These are phyloP conservation scores for barley (Hordeum vulgare) DNA, from an alignment of 176 grass and related monocot species.

Conservation along the genomic window MorexV3_pseudomolecules_assembly NC_058524.1:625083744-625084243, in stretches of 20 bases:
- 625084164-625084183: constrained; percentile 77
- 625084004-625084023: constrained; percentile 78
- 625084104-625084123: neutral
- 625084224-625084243: constrained; percentile 82
- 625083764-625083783: neutral
- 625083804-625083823: too few species aligned
- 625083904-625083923: neutral
- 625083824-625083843: neutral
- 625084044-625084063: constrained; percentile 94
- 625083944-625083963: neutral
- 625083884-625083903: constrained; percentile 39
- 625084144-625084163: neutral
- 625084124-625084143: neutral
- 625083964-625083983: neutral
- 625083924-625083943: neutral
- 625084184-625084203: constrained; percentile 90
- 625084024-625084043: constrained; percentile 90
- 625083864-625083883: constrained; percentile 81
- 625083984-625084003: constrained; percentile 97
- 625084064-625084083: constrained; percentile 91
- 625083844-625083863: constrained; percentile 63
- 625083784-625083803: neutral
- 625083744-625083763: neutral
- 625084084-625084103: neutral
- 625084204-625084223: constrained; percentile 97